Evolutionary conservation across 371 early-diverging fungal genomes (phyloP).

Genomic region (Syncephalastrum monosporum): DNA sequence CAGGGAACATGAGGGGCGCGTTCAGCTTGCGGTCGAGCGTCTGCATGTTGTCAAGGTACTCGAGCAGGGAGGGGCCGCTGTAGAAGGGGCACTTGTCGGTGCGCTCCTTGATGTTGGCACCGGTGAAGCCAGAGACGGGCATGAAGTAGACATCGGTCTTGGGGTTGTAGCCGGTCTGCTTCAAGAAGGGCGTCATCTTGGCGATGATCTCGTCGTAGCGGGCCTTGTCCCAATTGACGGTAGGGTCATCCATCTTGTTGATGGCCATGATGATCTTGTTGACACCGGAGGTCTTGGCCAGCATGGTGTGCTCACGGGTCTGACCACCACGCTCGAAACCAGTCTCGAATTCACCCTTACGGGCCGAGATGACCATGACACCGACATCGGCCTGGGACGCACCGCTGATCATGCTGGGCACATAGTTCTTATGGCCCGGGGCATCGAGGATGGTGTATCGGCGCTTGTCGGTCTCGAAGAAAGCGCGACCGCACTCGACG

Average conservation of each 20-base stretch:
- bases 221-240: slow-evolving; percentile 91
- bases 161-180: slow-evolving; percentile 87
- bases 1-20: slow-evolving; percentile 91
- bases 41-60: slow-evolving; percentile 80
- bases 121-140: slow-evolving; percentile 96
- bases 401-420: slow-evolving; percentile 98
- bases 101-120: slow-evolving; percentile 93
- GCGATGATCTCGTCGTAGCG: slow-evolving; percentile 81
- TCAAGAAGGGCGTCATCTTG: slow-evolving; percentile 90
- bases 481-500: slow-evolving; percentile 96
- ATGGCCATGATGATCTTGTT: slow-evolving; percentile 88
- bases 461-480: slow-evolving; percentile 94
- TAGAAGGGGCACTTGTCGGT: slow-evolving; percentile 74
- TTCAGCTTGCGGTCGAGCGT: slow-evolving; percentile 80
- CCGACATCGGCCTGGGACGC: slow-evolving; percentile 98
- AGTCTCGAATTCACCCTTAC: slow-evolving; percentile 99
- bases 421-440: slow-evolving; percentile 99
- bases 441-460: slow-evolving; percentile 97
- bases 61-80: slow-evolving; percentile 91
- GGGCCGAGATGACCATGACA: slow-evolving; percentile 96
- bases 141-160: slow-evolving; percentile 85
- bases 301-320: slow-evolving; percentile 97
- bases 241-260: slow-evolving; percentile 99
- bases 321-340: slow-evolving; percentile 99
- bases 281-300: slow-evolving; percentile 97